Conservation (phyloP, 75 land plant genomes). For the Adiantum capillusveneris region DNA sequence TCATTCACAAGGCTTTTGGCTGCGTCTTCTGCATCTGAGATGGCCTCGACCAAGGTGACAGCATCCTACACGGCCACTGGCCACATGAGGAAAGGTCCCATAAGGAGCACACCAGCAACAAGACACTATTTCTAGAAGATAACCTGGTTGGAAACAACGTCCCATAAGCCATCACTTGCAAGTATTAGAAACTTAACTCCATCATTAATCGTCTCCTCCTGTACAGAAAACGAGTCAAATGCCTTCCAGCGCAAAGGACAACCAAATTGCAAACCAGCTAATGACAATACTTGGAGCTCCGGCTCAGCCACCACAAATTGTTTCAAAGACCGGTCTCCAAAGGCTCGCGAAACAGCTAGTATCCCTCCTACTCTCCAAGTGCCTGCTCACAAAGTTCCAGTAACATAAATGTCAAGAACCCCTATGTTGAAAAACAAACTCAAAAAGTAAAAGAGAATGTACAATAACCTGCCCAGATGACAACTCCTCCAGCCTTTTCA, state of each 20-base stretch:
- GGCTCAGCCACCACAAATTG: too few relatives aligned
- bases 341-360: too few relatives aligned
- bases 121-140: background rate
- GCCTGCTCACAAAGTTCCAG: too few relatives aligned
- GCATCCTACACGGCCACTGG: conserved; percentile 75
- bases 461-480: conserved; percentile 86
- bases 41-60: conserved; percentile 46
- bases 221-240: too few relatives aligned
- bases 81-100: too few relatives aligned
- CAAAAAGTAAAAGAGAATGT: background rate
- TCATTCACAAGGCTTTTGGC: conserved; percentile 68
- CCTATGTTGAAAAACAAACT: too few relatives aligned
- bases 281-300: background rate
- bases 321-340: too few relatives aligned
- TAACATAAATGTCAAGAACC: too few relatives aligned
- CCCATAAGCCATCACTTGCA: conserved; percentile 98
- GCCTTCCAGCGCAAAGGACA: conserved; percentile 15
- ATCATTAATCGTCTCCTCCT: conserved; percentile 71
- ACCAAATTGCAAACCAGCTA: background rate
- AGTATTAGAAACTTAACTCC: conserved; percentile 82
- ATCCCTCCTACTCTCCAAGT: too few relatives aligned
- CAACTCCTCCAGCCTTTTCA: conserved; percentile 82
- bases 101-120: background rate
- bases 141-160: conserved; percentile 90
- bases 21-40: conserved; percentile 71